Base-by-base conservation (phyloP, 208 protist species). In the Phytomonas sp. region DNA sequence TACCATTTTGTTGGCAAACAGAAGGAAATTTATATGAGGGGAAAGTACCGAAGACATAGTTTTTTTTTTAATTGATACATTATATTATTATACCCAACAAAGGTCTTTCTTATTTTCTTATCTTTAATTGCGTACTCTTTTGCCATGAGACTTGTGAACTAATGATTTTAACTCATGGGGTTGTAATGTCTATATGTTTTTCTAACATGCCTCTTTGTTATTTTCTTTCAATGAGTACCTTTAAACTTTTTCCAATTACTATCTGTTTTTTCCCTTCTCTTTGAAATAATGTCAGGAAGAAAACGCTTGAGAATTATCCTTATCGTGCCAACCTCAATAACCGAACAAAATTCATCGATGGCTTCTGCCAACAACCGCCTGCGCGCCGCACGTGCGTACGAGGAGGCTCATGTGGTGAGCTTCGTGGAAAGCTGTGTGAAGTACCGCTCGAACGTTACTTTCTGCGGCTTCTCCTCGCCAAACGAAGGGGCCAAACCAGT, bases 361-460 rank as follows among this genome's bases (percentile, higher is more conserved):
- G 1, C 62, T 23, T 36, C 33, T 11, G 28, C 64, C 9, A 80
- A 87, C 74, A 94, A 85, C 72, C 80, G 81, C 29, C 61, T 83
- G 61, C 89, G 81, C 60, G 79, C 77, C 0, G n/a, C 33, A 11
- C 84, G 79, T 23, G 56, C 26, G 67, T 67, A 79, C 66, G 85
- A 92, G 61, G 86, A 92, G 68, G 46, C 67, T 56, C 84, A 88
- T 71, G 73, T 92, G 28, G 71, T 72, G 29, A 60, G 56, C 4
- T 92, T 89, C 66, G 76, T 92, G 59, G 75, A 87, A 23, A 85
- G 80, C 74, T 91, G 86, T 67, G 74, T 92, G 26, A 40, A 78
- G 28, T 92, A 84, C 66, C 59, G 36, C 3, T 62, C 75, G 30
- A 89, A 91, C 64, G 72, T 93, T 7, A 76, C 79, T 33, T 89